A percentile compares a stretch with the other conserved stretches of the same genome.
Evolutionary conservation across 2,329 filamentous ascomycete species (phyloP).

Genomic region (Boeremia lycopersici): DNA sequence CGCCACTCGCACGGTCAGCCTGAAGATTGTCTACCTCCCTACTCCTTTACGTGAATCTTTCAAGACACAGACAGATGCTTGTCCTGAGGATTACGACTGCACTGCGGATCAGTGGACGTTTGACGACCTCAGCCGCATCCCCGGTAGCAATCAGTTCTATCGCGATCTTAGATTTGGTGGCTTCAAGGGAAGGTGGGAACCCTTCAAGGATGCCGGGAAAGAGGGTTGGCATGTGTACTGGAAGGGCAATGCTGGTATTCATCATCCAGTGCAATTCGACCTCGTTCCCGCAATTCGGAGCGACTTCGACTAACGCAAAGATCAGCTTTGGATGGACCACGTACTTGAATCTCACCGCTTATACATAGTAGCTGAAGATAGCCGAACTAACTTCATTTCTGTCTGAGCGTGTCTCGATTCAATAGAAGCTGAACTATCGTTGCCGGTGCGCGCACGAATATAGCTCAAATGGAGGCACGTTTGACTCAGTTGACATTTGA

Average conservation of each 20-base stretch:
- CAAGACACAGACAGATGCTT: conserved; percentile 12
- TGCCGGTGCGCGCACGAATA: too few species aligned
- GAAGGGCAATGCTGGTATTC: conserved; percentile 17
- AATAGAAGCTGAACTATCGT: too few species aligned
- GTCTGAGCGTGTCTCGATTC: too few species aligned
- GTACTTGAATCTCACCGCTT: too few species aligned
- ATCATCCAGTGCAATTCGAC: conserved; percentile 16
- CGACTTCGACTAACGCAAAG: too few species aligned
- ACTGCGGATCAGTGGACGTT: conserved; percentile 20
- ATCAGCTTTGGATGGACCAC: too few species aligned
- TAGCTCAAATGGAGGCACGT: too few species aligned
- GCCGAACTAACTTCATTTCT: too few species aligned
- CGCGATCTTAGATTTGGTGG: conserved; percentile 18
- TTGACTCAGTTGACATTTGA: too few species aligned
- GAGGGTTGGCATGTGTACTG: conserved; percentile 32
- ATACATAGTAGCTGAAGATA: too few species aligned
- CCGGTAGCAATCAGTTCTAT: neutral
- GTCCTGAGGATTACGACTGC: conserved; percentile 21
- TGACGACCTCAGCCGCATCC: neutral
- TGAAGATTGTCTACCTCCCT: conserved; percentile 21
- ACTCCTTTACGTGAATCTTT: conserved; percentile 8
- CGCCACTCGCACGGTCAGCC: conserved; percentile 13
- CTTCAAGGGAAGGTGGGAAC: conserved; percentile 22
- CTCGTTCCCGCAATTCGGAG: neutral
- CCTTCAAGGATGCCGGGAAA: conserved; percentile 23